A percentile compares a stretch with the other conserved stretches of the same genome.
These are phyloP conservation scores for Nymphaea thermarum DNA, from an alignment of 164 flowering plant genomes.

Conservation along the genomic window DNA sequence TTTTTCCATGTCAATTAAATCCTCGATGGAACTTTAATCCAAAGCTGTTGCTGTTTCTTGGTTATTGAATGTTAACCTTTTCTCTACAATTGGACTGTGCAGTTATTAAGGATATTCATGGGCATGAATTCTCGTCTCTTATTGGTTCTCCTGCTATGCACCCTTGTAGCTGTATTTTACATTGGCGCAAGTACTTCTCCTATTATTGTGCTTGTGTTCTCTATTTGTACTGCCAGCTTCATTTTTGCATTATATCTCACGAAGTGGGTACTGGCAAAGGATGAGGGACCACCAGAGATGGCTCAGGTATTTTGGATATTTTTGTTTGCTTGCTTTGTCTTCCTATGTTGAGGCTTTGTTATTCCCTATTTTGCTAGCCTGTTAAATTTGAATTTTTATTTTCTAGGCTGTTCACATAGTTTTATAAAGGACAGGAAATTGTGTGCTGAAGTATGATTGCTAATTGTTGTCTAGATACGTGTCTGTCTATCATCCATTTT, in stretches of 20 bases:
- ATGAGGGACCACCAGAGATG: conserved; percentile 99
- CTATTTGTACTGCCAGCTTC: conserved; percentile 79
- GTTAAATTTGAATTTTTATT: too few relatives aligned
- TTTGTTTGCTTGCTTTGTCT: too few relatives aligned
- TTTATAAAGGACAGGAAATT: too few relatives aligned
- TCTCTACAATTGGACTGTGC: conserved; percentile 14
- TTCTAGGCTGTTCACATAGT: too few relatives aligned
- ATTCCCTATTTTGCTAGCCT: too few relatives aligned
- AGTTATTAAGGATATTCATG: conserved; percentile 65
- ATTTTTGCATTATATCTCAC: conserved; percentile 63
- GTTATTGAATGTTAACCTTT: conserved; percentile 3
- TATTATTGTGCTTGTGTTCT: conserved; percentile 75
- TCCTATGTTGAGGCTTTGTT: too few relatives aligned
- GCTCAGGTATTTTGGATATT: conserved; percentile 37
- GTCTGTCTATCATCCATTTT: too few relatives aligned
- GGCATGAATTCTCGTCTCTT: conserved; percentile 70
- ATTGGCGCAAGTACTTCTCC: conserved; percentile 87
- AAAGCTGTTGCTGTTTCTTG: too few relatives aligned
- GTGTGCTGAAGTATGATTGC: too few relatives aligned
- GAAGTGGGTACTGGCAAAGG: conserved; percentile 94
- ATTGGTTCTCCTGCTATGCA: conserved; percentile 44
- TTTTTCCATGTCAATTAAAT: background rate
- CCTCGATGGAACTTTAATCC: too few relatives aligned
- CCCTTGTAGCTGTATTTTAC: conserved; percentile 64
- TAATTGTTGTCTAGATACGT: too few relatives aligned